Conservation (phyloP, 1,284 basidiomycete genomes). For the Trichosporon coremiiforme region DNA sequence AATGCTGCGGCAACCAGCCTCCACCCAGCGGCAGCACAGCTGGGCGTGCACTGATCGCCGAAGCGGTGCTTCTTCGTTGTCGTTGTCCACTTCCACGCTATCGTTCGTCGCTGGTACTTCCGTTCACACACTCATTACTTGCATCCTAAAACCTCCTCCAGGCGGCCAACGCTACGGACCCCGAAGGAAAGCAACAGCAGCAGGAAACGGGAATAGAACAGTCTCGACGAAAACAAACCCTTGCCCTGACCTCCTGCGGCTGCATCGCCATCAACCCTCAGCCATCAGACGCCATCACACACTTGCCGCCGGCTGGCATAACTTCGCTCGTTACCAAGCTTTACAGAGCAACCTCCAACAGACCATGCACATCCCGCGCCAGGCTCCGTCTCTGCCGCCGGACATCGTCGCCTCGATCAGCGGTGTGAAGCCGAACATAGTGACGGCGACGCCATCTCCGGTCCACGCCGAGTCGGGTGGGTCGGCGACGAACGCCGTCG, state of each 20-base stretch:
- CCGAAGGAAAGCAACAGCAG: no score
- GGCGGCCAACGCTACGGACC: no score
- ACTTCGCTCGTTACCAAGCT: no score
- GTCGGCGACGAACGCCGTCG: background rate
- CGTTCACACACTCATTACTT: background rate
- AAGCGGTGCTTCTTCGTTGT: constrained; percentile 2
- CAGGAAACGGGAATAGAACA: no score
- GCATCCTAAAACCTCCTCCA: no score
- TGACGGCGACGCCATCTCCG: background rate
- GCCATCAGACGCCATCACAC: background rate
- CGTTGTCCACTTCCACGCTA: background rate
- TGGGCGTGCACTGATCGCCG: constrained; percentile 1
- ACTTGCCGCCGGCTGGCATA: background rate
- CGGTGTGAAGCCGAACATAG: background rate
- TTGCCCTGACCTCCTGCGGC: background rate
- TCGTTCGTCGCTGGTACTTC: background rate
- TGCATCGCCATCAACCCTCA: no score
- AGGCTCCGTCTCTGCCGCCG: background rate
- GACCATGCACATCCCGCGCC: background rate
- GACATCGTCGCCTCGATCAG: background rate
- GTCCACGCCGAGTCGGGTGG: background rate
- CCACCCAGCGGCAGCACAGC: background rate
- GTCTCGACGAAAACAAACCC: background rate
- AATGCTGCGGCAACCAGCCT: background rate
- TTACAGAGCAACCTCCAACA: background rate